phyloP scores from a whole-genome alignment of 2,329 filamentous ascomycete species.

The Colletotrichum musae region DNA sequence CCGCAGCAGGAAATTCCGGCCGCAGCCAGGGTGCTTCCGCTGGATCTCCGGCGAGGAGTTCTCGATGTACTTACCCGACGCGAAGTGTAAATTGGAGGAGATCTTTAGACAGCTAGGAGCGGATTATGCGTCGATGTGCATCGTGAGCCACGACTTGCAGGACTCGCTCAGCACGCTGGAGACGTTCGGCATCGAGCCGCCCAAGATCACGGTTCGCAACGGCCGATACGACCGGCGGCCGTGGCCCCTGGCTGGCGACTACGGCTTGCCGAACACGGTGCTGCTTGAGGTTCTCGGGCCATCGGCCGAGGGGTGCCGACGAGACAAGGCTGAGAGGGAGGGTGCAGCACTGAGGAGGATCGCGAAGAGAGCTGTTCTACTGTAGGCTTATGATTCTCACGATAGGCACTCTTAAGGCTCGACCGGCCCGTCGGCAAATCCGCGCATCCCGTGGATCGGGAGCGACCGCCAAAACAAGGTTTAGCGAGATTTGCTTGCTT shows the following conservation, averaged over 20 bases:
- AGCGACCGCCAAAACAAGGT: not conserved
- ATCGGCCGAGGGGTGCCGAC: constrained; percentile 6
- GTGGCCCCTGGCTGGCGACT: not conserved
- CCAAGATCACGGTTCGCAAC: constrained; percentile 9
- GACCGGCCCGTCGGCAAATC: not conserved
- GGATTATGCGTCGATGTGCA: constrained; percentile 3
- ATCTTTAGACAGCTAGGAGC: not conserved
- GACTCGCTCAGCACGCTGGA: not conserved
- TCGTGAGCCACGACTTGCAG: constrained; percentile 15
- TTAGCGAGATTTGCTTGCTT: not conserved
- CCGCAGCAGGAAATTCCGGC: not conserved
- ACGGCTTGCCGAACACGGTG: constrained; percentile 10
- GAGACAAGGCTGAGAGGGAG: constrained; percentile 10
- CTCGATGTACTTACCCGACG: not conserved
- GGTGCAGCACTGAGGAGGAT: constrained; percentile 14
- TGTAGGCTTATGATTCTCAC: no score
- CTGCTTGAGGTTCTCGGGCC: constrained; percentile 16
- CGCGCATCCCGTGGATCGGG: constrained; percentile 3
- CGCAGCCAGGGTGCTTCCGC: not conserved
- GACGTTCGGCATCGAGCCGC: not conserved
- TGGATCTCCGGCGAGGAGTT: not conserved
- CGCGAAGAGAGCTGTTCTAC: constrained; percentile 2
- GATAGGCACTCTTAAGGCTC: not conserved
- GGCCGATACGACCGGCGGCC: constrained; percentile 10
- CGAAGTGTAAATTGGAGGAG: not conserved